Evolutionary conservation across 805 yeast species (phyloP).

Genomic region (Nakazawaea sp.): DNA sequence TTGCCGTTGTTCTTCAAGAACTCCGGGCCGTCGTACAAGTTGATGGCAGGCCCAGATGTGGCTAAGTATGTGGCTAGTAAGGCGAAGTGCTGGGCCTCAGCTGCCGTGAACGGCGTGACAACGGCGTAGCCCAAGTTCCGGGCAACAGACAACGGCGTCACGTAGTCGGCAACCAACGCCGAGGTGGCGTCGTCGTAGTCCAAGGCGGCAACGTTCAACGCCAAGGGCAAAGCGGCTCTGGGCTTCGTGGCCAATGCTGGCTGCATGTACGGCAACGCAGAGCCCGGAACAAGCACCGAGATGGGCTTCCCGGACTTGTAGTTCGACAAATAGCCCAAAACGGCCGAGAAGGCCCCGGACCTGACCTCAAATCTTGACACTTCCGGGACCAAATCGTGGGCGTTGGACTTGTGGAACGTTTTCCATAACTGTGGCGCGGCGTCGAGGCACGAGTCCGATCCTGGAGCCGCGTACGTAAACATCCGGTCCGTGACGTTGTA

Average conservation of each 20-base stretch:
- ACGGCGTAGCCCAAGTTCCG: conserved; percentile 59
- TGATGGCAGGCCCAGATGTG: conserved; percentile 50
- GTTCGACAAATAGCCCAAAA: conserved; percentile 58
- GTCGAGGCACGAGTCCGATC: conserved; percentile 56
- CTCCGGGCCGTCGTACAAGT: conserved; percentile 76
- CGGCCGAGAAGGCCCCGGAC: conserved; percentile 75
- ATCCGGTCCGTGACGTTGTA: conserved; percentile 45
- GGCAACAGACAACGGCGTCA: conserved; percentile 55
- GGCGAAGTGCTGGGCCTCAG: conserved; percentile 64
- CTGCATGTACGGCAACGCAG: conserved; percentile 62
- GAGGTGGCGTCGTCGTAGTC: conserved; percentile 53
- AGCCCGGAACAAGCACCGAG: conserved; percentile 55
- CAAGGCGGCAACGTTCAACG: conserved; percentile 70
- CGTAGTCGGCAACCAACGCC: conserved; percentile 56
- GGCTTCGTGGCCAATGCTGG: conserved; percentile 41
- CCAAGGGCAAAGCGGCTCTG: conserved; percentile 40
- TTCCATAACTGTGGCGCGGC: conserved; percentile 57
- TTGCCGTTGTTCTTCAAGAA: conserved; percentile 46
- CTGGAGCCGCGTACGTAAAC: conserved; percentile 65
- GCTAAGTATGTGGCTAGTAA: conserved; percentile 61
- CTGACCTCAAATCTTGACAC: conserved; percentile 63
- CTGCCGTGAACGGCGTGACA: conserved; percentile 53
- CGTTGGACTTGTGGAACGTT: conserved; percentile 40
- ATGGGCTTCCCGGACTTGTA: conserved; percentile 14
- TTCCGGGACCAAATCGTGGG: conserved; percentile 52